phyloP scores from a whole-genome alignment of 352 stramenopile genomes.

The Peronospora tabacina region DNA sequence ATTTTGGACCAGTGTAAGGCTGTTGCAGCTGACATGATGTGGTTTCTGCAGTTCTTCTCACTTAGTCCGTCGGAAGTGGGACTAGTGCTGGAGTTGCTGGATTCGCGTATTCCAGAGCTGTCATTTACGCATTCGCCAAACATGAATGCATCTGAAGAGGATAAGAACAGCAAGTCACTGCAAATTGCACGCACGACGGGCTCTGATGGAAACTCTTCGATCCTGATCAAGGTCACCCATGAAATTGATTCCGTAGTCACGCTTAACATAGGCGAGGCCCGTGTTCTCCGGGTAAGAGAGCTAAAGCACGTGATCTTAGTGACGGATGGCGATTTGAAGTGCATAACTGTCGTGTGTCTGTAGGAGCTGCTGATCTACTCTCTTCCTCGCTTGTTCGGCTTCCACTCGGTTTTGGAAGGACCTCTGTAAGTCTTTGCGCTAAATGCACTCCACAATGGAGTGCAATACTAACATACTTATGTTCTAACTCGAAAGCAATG shows the following conservation, averaged over 20 bases:
- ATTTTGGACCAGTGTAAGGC: not conserved
- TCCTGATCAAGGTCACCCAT: constrained; percentile 52
- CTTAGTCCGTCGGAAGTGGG: constrained; percentile 71
- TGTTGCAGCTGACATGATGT: constrained; percentile 6
- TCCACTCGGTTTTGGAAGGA: constrained; percentile 68
- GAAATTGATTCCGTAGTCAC: constrained; percentile 44
- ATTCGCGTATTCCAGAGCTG: constrained; percentile 52
- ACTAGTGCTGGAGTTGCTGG: constrained; percentile 67
- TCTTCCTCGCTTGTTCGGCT: constrained; percentile 66
- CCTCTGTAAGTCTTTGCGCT: constrained; percentile 38
- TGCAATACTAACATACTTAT: constrained; percentile 1
- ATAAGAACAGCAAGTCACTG: constrained; percentile 47
- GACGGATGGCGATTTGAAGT: not conserved
- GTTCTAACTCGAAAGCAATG: constrained; percentile 28
- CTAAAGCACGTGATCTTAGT: not conserved
- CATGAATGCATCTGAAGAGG: constrained; percentile 54
- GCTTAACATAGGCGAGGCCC: constrained; percentile 63
- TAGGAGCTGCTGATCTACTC: constrained; percentile 74
- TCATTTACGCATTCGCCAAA: constrained; percentile 72
- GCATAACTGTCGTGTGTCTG: not conserved
- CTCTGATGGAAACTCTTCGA: constrained; percentile 40
- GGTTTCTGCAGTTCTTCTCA: constrained; percentile 62
- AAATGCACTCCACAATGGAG: not conserved
- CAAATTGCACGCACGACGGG: constrained; percentile 37
- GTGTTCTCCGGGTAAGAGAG: constrained; percentile 34